Conservation (phyloP, 2,329 filamentous ascomycete genomes). For the Rutstroemia sydowiana region DNA sequence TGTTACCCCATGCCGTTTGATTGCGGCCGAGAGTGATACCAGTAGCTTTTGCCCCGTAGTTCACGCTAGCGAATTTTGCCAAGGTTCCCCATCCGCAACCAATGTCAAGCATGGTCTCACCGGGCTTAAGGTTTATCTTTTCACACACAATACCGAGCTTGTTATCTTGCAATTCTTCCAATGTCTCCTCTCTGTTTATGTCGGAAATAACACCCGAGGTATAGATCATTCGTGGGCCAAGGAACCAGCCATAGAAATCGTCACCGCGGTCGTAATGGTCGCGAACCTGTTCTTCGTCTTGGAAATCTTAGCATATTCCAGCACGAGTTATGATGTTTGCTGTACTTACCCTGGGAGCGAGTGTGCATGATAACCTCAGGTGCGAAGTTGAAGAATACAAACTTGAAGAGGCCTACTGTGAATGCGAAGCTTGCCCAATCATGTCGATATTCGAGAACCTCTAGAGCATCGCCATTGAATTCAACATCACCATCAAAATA, state of each 20-base stretch:
- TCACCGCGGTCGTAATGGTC: slow-evolving; percentile 97
- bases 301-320: slow-evolving; percentile 24
- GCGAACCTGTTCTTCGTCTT: slow-evolving; percentile 94
- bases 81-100: slow-evolving; percentile 98
- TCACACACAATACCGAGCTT: slow-evolving; percentile 93
- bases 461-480: slow-evolving; percentile 88
- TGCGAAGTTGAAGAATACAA: slow-evolving; percentile 80
- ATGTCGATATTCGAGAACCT: slow-evolving; percentile 87
- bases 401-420: slow-evolving; percentile 77
- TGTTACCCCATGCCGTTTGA: slow-evolving; percentile 96
- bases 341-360: slow-evolving; percentile 70
- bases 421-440: slow-evolving; percentile 97
- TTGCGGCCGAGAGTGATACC: slow-evolving; percentile 93
- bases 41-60: slow-evolving; percentile 76
- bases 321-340: background rate
- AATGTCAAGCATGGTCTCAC: slow-evolving; percentile 83
- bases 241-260: slow-evolving; percentile 98
- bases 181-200: slow-evolving; percentile 75
- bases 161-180: slow-evolving; percentile 97
- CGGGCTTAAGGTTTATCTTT: slow-evolving; percentile 79
- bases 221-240: slow-evolving; percentile 98
- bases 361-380: slow-evolving; percentile 91
- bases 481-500: slow-evolving; percentile 94
- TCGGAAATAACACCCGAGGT: slow-evolving; percentile 92
- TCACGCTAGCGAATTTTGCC: slow-evolving; percentile 82